Evolutionary conservation across 1,139 yeast genomes (phyloP).

Genomic region (Pichia norvegensis): DNA sequence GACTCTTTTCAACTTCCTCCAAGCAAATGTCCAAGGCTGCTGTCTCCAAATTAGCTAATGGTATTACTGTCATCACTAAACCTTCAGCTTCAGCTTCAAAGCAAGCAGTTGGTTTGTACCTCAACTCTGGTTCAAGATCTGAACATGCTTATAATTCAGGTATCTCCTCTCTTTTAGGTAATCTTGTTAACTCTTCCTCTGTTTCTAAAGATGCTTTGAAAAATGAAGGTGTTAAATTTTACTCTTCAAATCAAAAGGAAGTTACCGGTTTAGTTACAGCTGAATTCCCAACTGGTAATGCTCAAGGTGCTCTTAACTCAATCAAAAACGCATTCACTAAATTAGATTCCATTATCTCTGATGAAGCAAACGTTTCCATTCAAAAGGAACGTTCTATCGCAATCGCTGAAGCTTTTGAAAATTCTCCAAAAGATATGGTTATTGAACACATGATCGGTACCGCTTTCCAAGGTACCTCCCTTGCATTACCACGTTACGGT

Average conservation of each 20-base stretch:
- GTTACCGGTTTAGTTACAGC: constrained; percentile 26
- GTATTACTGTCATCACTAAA: constrained; percentile 66
- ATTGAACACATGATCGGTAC: constrained; percentile 69
- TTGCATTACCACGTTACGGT: constrained; percentile 70
- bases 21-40: constrained; percentile 48
- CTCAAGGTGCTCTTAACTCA: constrained; percentile 22
- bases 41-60: constrained; percentile 65
- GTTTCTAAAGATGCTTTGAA: constrained; percentile 30
- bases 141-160: constrained; percentile 79
- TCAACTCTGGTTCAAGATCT: constrained; percentile 70
- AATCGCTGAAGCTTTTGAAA: constrained; percentile 39
- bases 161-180: constrained; percentile 58
- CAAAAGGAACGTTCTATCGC: constrained; percentile 29
- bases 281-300: constrained; percentile 26
- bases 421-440: constrained; percentile 42
- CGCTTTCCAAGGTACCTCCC: constrained; percentile 78
- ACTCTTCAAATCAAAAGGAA: constrained; percentile 28
- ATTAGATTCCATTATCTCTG: constrained; percentile 19
- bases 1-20: constrained; percentile 46
- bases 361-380: constrained; percentile 20
- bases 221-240: constrained; percentile 31
- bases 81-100: constrained; percentile 48
- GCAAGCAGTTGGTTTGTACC: constrained; percentile 60
- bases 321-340: constrained; percentile 18
- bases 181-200: constrained; percentile 36